Conservation (phyloP, 2,329 filamentous ascomycete genomes). For the Graphilbum ipis-grandicollis region DNA sequence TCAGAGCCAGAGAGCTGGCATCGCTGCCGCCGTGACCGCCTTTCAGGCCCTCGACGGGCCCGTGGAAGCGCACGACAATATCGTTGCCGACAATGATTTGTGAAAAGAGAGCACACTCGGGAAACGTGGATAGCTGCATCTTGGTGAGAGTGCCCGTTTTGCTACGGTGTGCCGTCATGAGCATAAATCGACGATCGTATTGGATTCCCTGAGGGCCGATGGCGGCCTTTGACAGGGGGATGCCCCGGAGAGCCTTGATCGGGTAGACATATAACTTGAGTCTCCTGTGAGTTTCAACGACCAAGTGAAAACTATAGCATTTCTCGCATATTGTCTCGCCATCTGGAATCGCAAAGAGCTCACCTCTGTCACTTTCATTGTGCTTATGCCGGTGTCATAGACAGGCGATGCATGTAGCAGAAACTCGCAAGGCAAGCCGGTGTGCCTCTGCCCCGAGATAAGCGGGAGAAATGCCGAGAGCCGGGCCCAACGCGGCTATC, state of each 20-base stretch:
- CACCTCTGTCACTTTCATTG: background rate
- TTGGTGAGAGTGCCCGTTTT: constrained; percentile 25
- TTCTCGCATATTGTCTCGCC: too few relatives aligned
- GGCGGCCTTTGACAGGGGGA: constrained; percentile 32
- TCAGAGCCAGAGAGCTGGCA: constrained; percentile 13
- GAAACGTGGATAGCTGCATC: constrained; percentile 40
- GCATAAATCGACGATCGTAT: constrained; percentile 55
- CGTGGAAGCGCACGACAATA: constrained; percentile 25
- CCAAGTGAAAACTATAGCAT: too few relatives aligned
- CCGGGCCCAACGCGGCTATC: too few relatives aligned
- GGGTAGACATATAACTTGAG: constrained; percentile 54
- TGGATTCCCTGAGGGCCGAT: constrained; percentile 44
- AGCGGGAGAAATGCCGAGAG: too few relatives aligned
- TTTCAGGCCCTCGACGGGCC: background rate
- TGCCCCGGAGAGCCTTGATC: constrained; percentile 53
- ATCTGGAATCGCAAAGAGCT: background rate
- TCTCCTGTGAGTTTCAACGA: too few relatives aligned
- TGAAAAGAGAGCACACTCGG: constrained; percentile 46
- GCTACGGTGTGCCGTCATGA: constrained; percentile 30
- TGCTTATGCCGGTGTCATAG: too few relatives aligned
- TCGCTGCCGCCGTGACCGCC: background rate
- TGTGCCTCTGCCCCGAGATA: too few relatives aligned
- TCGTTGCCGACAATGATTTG: constrained; percentile 29
- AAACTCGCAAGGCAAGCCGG: too few relatives aligned
- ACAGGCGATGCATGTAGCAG: too few relatives aligned